phyloP scores from a whole-genome alignment of 2,329 filamentous ascomycete genomes.

The Tricladium varicosporioides region DNA sequence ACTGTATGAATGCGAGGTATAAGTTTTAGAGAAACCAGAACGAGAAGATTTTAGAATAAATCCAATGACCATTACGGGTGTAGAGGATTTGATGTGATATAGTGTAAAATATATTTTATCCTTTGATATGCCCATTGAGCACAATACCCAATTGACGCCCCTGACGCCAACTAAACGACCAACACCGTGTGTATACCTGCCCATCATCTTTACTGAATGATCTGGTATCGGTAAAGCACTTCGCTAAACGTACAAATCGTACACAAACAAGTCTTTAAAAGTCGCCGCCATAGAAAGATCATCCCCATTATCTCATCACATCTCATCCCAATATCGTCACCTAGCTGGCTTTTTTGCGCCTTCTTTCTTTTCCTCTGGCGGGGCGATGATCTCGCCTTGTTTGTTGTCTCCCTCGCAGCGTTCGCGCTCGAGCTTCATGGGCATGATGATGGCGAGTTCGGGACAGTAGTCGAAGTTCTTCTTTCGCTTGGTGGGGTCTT shows the following conservation, averaged over 20 bases:
- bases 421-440: slow-evolving; percentile 54
- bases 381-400: slow-evolving; percentile 21
- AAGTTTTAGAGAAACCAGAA: not conserved
- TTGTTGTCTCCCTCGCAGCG: slow-evolving; percentile 38
- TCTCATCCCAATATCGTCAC: not conserved
- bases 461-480: slow-evolving; percentile 55
- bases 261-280: not conserved
- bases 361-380: not conserved
- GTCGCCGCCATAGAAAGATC: not conserved
- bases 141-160: not conserved
- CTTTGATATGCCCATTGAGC: too few relatives aligned
- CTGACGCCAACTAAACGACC: not conserved
- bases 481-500: slow-evolving; percentile 41
- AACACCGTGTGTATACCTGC: not conserved
- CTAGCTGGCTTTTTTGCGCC: not conserved
- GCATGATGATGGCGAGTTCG: slow-evolving; percentile 53
- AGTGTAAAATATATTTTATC: too few relatives aligned
- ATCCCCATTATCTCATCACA: not conserved
- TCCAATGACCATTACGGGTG: too few relatives aligned
- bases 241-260: not conserved
- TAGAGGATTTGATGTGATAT: too few relatives aligned
- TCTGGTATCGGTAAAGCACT: too few relatives aligned
- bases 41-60: too few relatives aligned
- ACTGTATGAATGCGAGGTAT: not conserved
- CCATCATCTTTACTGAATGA: too few relatives aligned